Percentiles rank a stretch among this genome's conserved stretches.
phyloP scores from a whole-genome alignment of 495 filamentous ascomycete genomes.

The Talaromyces ruber region DNA sequence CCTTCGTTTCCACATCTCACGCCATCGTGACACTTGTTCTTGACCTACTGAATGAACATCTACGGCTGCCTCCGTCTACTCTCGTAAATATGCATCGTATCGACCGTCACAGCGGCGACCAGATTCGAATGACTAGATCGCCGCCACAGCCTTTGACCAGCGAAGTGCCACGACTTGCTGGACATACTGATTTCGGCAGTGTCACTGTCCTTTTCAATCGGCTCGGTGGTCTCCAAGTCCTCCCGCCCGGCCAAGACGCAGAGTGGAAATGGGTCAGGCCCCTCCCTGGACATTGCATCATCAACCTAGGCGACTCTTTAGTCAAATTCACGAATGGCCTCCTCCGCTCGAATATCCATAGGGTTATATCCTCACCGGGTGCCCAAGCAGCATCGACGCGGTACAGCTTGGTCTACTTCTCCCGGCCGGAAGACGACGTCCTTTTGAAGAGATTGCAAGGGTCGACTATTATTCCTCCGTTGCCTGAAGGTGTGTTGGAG shows the following conservation, averaged over 20 bases:
- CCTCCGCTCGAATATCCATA: constrained; percentile 55
- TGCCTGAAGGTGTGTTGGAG: constrained; percentile 28
- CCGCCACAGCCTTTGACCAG: constrained; percentile 33
- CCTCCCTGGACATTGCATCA: constrained; percentile 45
- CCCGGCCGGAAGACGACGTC: constrained; percentile 49
- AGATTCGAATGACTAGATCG: constrained; percentile 48
- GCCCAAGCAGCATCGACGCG: constrained; percentile 40
- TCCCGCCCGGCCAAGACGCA: constrained; percentile 33
- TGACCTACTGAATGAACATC: constrained; percentile 36
- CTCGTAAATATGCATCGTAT: constrained; percentile 43
- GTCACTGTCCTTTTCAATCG: constrained; percentile 54
- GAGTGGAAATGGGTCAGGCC: constrained; percentile 55
- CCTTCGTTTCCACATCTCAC: constrained; percentile 43
- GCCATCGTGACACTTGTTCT: constrained; percentile 39
- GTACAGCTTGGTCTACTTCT: constrained; percentile 56
- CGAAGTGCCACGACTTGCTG: constrained; percentile 30
- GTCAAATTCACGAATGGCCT: constrained; percentile 53
- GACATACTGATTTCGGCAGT: constrained; percentile 46
- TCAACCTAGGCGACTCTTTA: constrained; percentile 61
- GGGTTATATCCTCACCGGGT: constrained; percentile 50
- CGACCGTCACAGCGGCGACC: constrained; percentile 43
- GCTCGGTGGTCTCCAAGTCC: constrained; percentile 51
- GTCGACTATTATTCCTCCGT: constrained; percentile 15
- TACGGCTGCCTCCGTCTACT: constrained; percentile 39
- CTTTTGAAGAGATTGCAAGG: constrained; percentile 38